These are phyloP conservation scores for Colletotrichum musae DNA, from an alignment of 2,329 filamentous ascomycete species.

Conservation along the genomic window DNA sequence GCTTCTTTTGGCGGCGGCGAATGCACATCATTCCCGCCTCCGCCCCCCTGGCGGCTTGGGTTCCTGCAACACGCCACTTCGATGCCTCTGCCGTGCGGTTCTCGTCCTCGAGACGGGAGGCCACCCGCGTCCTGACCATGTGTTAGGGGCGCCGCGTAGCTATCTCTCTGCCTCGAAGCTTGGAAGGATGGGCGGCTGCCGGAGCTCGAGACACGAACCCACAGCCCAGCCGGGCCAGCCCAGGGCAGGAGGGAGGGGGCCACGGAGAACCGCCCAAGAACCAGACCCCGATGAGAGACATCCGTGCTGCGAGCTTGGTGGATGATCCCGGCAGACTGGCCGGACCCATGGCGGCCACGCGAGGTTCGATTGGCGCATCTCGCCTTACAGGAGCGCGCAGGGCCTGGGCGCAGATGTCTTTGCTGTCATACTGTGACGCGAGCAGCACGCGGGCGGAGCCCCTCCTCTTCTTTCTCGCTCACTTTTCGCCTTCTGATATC, in stretches of 20 bases:
- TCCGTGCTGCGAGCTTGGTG: conserved; percentile 26
- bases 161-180: conserved; percentile 15
- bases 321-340: conserved; percentile 33
- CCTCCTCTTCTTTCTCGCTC: conserved; percentile 12
- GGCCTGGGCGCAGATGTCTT: conserved; percentile 38
- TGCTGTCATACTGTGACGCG: conserved; percentile 35
- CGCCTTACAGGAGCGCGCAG: conserved; percentile 30
- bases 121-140: background rate
- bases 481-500: conserved; percentile 18
- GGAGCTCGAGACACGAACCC: conserved; percentile 20
- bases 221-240: conserved; percentile 24
- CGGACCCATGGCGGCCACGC: conserved; percentile 30
- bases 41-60: conserved; percentile 1
- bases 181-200: conserved; percentile 16
- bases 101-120: conserved; percentile 7
- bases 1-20: conserved; percentile 22
- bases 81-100: conserved; percentile 31
- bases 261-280: background rate
- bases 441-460: conserved; percentile 18
- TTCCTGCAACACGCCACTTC: conserved; percentile 36
- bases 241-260: background rate
- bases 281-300: conserved; percentile 7
- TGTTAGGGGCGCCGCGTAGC: background rate
- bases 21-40: conserved; percentile 29
- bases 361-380: conserved; percentile 41